Percentiles rank a stretch among this genome's conserved stretches.
phyloP scores from a whole-genome alignment of 495 filamentous ascomycete genomes.

The Penicillium riverlandense region DNA sequence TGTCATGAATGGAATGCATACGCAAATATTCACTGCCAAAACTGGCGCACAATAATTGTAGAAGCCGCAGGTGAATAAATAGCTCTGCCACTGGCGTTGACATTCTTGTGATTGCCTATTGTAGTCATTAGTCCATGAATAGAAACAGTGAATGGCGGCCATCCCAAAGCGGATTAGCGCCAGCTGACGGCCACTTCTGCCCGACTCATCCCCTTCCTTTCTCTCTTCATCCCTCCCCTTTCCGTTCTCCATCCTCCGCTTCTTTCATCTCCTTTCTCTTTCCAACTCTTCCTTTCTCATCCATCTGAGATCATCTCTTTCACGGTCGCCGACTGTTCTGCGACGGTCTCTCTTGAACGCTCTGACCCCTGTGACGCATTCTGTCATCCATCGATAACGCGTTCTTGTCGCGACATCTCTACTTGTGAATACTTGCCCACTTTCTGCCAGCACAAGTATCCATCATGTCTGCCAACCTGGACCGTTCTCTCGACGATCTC shows the following conservation, averaged over 20 bases:
- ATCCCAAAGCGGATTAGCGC: slow-evolving; percentile 7
- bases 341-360: too few species aligned
- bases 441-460: slow-evolving; percentile 12
- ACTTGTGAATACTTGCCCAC: not conserved
- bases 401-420: slow-evolving; percentile 8
- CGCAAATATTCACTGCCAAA: too few species aligned
- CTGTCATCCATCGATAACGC: slow-evolving; percentile 11
- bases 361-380: not conserved
- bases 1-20: not conserved
- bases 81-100: too few species aligned
- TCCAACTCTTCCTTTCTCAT: not conserved
- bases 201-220: slow-evolving; percentile 2
- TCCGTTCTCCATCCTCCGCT: slow-evolving; percentile 3
- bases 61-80: too few species aligned
- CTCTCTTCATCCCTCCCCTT: slow-evolving; percentile 5
- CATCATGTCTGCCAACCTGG: slow-evolving; percentile 83
- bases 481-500: slow-evolving; percentile 94
- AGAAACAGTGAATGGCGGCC: not conserved
- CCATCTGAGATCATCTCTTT: too few species aligned
- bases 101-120: too few species aligned
- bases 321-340: too few species aligned
- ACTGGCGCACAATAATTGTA: too few species aligned
- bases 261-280: slow-evolving; percentile 3
- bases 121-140: too few species aligned
- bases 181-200: too few species aligned